A percentile compares a stretch with the other conserved stretches of the same genome.
phyloP scores from a whole-genome alignment of 2,329 filamentous ascomycete species.

The Eurotiales sp. region DNA sequence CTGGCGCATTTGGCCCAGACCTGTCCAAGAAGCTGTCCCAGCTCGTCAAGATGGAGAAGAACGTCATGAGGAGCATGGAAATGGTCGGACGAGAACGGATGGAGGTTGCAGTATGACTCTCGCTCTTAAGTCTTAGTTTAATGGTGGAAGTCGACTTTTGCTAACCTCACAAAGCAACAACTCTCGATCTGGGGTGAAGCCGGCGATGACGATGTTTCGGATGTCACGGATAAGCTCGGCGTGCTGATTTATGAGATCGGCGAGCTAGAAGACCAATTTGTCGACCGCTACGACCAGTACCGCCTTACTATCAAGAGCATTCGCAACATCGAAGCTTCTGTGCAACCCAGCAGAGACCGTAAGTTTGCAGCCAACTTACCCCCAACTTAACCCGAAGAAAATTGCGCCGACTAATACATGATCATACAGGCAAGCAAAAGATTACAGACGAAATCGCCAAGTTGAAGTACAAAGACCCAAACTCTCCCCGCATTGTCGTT shows the following conservation, averaged over 20 bases:
- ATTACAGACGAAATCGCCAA: slow-evolving; percentile 98
- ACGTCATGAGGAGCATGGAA: slow-evolving; percentile 98
- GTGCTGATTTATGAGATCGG: slow-evolving; percentile 98
- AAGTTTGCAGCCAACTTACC: too few species aligned
- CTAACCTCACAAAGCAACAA: slow-evolving; percentile 69
- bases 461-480: slow-evolving; percentile 99
- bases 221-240: slow-evolving; percentile 97
- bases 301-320: slow-evolving; percentile 99
- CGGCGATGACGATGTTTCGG: slow-evolving; percentile 95
- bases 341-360: slow-evolving; percentile 97
- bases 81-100: slow-evolving; percentile 92
- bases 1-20: slow-evolving; percentile 65
- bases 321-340: slow-evolving; percentile 96
- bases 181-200: slow-evolving; percentile 95
- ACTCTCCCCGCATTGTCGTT: slow-evolving; percentile 94
- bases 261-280: slow-evolving; percentile 95
- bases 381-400: too few species aligned
- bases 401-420: background rate
- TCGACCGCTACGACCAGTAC: slow-evolving; percentile 99
- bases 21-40: slow-evolving; percentile 96
- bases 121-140: too few species aligned
- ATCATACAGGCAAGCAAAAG: slow-evolving; percentile 80
- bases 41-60: slow-evolving; percentile 99
- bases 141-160: background rate
- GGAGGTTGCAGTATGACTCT: slow-evolving; percentile 81